A percentile compares a stretch with the other conserved stretches of the same genome.
Evolutionary conservation across 2,329 filamentous ascomycete genomes (phyloP).

Genomic region (Coniochaeta sp.): DNA sequence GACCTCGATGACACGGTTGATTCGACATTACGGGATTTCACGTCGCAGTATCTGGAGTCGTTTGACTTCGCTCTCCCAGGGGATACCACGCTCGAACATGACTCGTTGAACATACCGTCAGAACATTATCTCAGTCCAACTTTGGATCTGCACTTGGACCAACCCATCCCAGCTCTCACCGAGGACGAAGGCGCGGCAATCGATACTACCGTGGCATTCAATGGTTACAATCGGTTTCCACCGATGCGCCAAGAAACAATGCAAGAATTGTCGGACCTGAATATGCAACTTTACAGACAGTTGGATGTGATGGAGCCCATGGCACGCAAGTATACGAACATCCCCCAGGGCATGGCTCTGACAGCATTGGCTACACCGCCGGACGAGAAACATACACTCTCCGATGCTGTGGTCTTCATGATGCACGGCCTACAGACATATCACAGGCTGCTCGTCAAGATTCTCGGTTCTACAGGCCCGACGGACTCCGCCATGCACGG

Average conservation of each 20-base stretch:
- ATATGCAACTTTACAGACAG: conserved; percentile 2
- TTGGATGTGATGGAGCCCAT: background rate
- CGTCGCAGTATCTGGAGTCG: conserved; percentile 1
- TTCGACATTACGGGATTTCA: background rate
- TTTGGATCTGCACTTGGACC: background rate
- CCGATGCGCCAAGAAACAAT: conserved; percentile 1
- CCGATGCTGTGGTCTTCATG: conserved; percentile 4
- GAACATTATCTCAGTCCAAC: conserved; percentile 1
- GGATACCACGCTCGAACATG: background rate
- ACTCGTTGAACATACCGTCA: background rate
- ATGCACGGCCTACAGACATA: conserved; percentile 6
- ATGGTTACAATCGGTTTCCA: background rate
- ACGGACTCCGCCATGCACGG: background rate
- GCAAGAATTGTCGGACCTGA: conserved; percentile 3
- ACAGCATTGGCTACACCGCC: background rate
- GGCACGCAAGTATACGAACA: conserved; percentile 3
- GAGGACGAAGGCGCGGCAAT: background rate
- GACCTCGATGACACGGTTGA: conserved; percentile 2
- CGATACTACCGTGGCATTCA: background rate
- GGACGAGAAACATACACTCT: background rate
- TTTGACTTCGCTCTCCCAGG: background rate
- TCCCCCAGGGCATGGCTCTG: background rate
- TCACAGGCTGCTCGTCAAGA: conserved; percentile 3
- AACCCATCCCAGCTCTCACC: background rate
- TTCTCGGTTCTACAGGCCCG: background rate